A percentile compares a stretch with the other conserved stretches of the same genome.
These are phyloP conservation scores for Corylus avellana DNA, from an alignment of 306 rosid species.

Conservation along the genomic window DNA sequence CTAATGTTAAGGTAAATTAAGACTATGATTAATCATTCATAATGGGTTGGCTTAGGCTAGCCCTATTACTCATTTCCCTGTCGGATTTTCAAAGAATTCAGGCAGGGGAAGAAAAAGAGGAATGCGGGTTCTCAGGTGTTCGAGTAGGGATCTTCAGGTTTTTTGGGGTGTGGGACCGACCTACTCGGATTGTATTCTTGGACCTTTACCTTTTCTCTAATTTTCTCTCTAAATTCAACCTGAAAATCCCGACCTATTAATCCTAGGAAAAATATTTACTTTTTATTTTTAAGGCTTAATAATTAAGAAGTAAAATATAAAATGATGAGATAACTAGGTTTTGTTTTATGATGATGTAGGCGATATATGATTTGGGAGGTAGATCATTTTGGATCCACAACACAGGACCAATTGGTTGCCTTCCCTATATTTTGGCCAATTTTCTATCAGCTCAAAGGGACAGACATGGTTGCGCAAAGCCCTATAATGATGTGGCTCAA, in stretches of 20 bases:
- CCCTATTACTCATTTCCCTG: not conserved
- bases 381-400: conserved; percentile 44
- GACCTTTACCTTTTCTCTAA: too few relatives aligned
- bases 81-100: too few relatives aligned
- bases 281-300: not conserved
- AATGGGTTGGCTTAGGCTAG: not conserved
- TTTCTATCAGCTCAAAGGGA: conserved; percentile 28
- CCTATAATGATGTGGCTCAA: conserved; percentile 54
- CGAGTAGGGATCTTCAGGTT: too few relatives aligned
- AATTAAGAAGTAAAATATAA: not conserved
- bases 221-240: too few relatives aligned
- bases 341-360: conserved; percentile 11
- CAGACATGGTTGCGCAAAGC: conserved; percentile 46
- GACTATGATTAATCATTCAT: not conserved
- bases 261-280: not conserved
- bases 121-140: too few relatives aligned
- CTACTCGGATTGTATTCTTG: too few relatives aligned
- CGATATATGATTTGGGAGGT: conserved; percentile 33
- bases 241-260: not conserved
- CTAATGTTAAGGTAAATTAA: conserved; percentile 40
- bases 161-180: too few relatives aligned
- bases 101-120: too few relatives aligned
- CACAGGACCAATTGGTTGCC: conserved; percentile 43
- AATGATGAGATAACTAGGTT: not conserved
- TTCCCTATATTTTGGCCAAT: conserved; percentile 23